Percentiles rank a stretch among this genome's conserved stretches.
Evolutionary conservation across 2,329 filamentous ascomycete genomes (phyloP).

Genomic region (Penicillium sp.): DNA sequence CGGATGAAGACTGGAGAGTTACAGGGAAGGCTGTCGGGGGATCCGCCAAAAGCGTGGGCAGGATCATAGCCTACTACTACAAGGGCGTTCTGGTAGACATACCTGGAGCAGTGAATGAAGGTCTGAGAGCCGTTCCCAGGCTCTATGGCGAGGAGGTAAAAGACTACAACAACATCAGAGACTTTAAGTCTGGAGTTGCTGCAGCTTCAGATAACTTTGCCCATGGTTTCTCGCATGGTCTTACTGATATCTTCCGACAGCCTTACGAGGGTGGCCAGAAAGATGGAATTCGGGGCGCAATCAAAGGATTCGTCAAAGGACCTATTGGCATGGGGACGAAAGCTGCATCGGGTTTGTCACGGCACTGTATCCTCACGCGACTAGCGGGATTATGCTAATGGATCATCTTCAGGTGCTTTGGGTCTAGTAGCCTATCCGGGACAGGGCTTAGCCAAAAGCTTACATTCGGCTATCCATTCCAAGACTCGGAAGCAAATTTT

Average conservation of each 20-base stretch:
- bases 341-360: slow-evolving; percentile 4
- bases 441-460: slow-evolving; percentile 28
- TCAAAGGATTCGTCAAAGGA: slow-evolving; percentile 32
- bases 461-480: slow-evolving; percentile 21
- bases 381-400: background rate
- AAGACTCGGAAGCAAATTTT: slow-evolving; percentile 21
- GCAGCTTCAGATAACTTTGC: slow-evolving; percentile 29
- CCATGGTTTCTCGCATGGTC: slow-evolving; percentile 27
- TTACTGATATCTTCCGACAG: slow-evolving; percentile 26
- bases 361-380: background rate
- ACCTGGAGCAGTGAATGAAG: slow-evolving; percentile 31
- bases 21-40: slow-evolving; percentile 9
- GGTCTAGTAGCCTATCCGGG: slow-evolving; percentile 28
- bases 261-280: slow-evolving; percentile 26
- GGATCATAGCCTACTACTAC: slow-evolving; percentile 21
- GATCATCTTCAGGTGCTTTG: slow-evolving; percentile 14
- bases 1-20: background rate
- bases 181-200: slow-evolving; percentile 27
- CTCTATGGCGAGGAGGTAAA: slow-evolving; percentile 32
- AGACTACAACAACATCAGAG: slow-evolving; percentile 27
- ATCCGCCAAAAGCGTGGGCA: slow-evolving; percentile 20
- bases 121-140: slow-evolving; percentile 28
- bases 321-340: slow-evolving; percentile 7
- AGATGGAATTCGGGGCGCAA: slow-evolving; percentile 27
- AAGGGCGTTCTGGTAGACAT: slow-evolving; percentile 33